Percentiles rank a stretch among this genome's conserved stretches.
Conservation (phyloP, 2,329 filamentous ascomycete species). For the Sclerotinia sclerotiorum region DNA sequence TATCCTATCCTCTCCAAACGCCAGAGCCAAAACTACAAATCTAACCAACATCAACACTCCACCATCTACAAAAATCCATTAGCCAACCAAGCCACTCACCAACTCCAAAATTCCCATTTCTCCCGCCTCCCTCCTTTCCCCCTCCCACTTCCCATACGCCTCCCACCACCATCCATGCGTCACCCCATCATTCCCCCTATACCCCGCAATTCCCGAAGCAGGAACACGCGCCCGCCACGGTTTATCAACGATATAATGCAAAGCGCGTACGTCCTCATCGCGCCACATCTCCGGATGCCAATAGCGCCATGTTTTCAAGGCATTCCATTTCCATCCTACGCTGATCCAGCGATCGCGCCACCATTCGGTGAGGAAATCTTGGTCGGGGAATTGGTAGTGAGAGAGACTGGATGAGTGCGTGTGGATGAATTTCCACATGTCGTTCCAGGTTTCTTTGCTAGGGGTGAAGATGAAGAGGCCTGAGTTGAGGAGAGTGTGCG, state of each 20-base stretch:
- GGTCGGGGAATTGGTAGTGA: constrained; percentile 56
- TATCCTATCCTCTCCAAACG: neutral
- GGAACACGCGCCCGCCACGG: neutral
- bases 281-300: constrained; percentile 16
- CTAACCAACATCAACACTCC: neutral
- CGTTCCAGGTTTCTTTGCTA: constrained; percentile 43
- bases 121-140: neutral
- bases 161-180: constrained; percentile 10
- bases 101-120: neutral
- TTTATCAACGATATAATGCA: constrained; percentile 9
- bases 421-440: constrained; percentile 40
- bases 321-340: constrained; percentile 52
- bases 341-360: constrained; percentile 54
- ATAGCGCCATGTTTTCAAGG: neutral
- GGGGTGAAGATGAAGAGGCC: constrained; percentile 54
- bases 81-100: neutral
- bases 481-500: constrained; percentile 50
- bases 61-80: neutral
- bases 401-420: neutral
- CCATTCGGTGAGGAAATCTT: constrained; percentile 54
- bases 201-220: neutral
- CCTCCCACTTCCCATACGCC: neutral
- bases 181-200: neutral
- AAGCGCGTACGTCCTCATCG: constrained; percentile 42
- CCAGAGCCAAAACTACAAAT: neutral